A percentile compares a stretch with the other conserved stretches of the same genome.
Conservation (phyloP, 495 filamentous ascomycete genomes). For the Ascodesmis nigricans region DNA sequence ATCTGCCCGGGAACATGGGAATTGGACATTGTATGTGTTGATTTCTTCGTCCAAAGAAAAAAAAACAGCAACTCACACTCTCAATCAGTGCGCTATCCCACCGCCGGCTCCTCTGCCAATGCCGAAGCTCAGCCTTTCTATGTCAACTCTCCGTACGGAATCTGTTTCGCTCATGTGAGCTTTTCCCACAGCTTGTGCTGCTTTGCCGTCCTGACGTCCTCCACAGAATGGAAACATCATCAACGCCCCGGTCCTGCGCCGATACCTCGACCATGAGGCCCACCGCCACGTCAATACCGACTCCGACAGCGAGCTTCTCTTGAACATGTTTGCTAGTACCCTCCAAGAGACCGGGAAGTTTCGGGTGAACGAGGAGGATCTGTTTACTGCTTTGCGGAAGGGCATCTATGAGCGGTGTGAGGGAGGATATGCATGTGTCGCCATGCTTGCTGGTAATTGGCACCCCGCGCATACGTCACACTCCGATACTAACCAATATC, state of each 20-base stretch:
- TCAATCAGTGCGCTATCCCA: constrained; percentile 53
- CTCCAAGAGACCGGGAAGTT: constrained; percentile 91
- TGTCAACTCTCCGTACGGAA: constrained; percentile 76
- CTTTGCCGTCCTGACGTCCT: constrained; percentile 21
- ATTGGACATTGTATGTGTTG: constrained; percentile 38
- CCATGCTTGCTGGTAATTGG: constrained; percentile 79
- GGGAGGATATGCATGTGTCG: constrained; percentile 72
- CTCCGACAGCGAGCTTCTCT: constrained; percentile 80
- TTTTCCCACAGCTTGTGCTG: neutral
- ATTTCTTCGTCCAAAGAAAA: constrained; percentile 7
- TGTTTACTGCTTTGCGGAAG: constrained; percentile 55
- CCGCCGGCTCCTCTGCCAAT: constrained; percentile 65
- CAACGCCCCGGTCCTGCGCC: constrained; percentile 62
- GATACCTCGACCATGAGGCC: constrained; percentile 65
- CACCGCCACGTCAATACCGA: constrained; percentile 96
- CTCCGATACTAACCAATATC: neutral
- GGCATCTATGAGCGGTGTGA: constrained; percentile 58
- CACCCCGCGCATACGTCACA: too few species aligned
- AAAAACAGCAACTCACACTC: too few species aligned
- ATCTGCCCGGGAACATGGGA: constrained; percentile 78
- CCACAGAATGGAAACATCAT: constrained; percentile 83
- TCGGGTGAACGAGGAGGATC: constrained; percentile 74
- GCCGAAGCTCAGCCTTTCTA: constrained; percentile 77
- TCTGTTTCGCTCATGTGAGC: constrained; percentile 30
- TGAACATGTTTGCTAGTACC: constrained; percentile 88